These are phyloP conservation scores for Sphaerulina populicola DNA, from an alignment of 2,329 filamentous ascomycete genomes.

Conservation along the genomic window DNA sequence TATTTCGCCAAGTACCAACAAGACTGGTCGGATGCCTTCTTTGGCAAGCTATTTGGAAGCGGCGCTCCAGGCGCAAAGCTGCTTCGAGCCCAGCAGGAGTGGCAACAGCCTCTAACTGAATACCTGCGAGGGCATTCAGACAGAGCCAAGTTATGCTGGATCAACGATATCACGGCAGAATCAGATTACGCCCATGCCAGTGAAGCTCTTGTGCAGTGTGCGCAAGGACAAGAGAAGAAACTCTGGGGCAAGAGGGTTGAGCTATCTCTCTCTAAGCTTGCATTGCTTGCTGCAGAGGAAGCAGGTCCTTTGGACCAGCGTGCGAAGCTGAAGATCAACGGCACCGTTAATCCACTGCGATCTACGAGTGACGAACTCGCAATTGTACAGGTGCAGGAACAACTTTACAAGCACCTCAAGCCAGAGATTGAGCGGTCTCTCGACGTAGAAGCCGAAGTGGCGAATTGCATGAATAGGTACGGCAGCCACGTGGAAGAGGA, in stretches of 20 bases:
- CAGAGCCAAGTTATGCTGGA: conserved; percentile 79
- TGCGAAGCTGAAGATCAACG: conserved; percentile 3
- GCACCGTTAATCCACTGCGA: background rate
- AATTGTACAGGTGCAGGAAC: conserved; percentile 70
- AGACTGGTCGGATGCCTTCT: conserved; percentile 66
- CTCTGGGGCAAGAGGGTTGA: conserved; percentile 92
- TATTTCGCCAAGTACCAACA: conserved; percentile 59
- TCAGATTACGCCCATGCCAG: conserved; percentile 67
- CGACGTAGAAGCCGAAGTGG: conserved; percentile 68
- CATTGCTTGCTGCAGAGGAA: conserved; percentile 53
- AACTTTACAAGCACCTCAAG: conserved; percentile 62
- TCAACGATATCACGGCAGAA: conserved; percentile 78
- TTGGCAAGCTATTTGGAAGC: conserved; percentile 64
- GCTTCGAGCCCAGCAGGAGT: conserved; percentile 57
- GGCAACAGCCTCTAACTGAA: conserved; percentile 60
- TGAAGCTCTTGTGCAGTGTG: conserved; percentile 60
- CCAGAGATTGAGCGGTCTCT: conserved; percentile 63
- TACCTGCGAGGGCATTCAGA: conserved; percentile 67
- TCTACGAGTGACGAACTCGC: conserved; percentile 48
- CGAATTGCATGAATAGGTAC: conserved; percentile 64
- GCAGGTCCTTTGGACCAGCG: conserved; percentile 13
- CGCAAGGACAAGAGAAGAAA: conserved; percentile 63
- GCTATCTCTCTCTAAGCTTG: conserved; percentile 79
- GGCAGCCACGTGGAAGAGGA: conserved; percentile 45
- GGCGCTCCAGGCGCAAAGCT: conserved; percentile 53